Evolutionary conservation across 2,329 filamentous ascomycete genomes (phyloP).

Genomic region (Ramularia collo-cygni): DNA sequence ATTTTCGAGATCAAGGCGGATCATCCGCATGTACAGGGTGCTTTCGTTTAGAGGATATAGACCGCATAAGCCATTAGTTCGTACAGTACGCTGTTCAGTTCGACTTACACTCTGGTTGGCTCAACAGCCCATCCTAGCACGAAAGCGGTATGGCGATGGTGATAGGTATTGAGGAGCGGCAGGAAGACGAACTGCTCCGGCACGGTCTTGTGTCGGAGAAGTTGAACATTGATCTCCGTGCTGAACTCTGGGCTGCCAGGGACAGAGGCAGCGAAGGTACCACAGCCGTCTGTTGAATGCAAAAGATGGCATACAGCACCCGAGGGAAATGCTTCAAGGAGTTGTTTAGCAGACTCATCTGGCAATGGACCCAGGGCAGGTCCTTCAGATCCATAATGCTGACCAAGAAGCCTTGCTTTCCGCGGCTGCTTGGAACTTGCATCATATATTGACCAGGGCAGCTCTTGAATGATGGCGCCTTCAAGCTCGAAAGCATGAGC

Average conservation of each 20-base stretch:
- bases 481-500: not conserved
- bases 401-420: no score
- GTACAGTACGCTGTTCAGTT: no score
- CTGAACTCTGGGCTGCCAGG: not conserved
- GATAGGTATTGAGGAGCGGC: slow-evolving; percentile 43
- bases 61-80: no score
- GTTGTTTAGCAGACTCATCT: not conserved
- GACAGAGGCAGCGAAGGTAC: not conserved
- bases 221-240: not conserved
- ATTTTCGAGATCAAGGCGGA: no score
- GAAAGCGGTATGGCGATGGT: slow-evolving; percentile 40
- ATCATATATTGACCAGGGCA: not conserved
- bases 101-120: slow-evolving; percentile 30
- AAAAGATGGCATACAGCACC: not conserved
- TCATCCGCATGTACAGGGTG: no score
- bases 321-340: not conserved
- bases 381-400: no score
- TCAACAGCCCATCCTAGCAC: slow-evolving; percentile 38
- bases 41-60: no score
- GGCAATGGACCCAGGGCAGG: not conserved
- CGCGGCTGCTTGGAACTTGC: not conserved
- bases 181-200: slow-evolving; percentile 34
- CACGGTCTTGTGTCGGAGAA: not conserved
- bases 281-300: not conserved
- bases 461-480: not conserved